Evolutionary conservation across 2,329 filamentous ascomycete species (phyloP).

Genomic region (Exophiala oligosperma): DNA sequence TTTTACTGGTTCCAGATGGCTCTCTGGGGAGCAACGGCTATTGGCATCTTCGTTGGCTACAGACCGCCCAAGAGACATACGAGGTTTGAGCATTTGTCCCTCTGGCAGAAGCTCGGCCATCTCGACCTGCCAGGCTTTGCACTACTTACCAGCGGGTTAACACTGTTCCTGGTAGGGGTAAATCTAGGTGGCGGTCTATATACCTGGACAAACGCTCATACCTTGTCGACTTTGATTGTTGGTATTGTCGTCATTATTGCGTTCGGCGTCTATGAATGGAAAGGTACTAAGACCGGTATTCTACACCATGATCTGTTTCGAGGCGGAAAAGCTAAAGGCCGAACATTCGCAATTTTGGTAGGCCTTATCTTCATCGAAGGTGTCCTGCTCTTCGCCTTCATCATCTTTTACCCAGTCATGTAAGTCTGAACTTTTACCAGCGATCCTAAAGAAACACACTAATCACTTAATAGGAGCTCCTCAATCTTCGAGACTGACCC

Average conservation of each 20-base stretch:
- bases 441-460: too few relatives aligned
- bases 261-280: too few relatives aligned
- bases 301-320: conserved; percentile 14
- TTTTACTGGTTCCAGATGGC: conserved; percentile 20
- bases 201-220: too few relatives aligned
- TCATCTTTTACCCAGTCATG: conserved; percentile 21
- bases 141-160: conserved; percentile 31
- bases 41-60: conserved; percentile 4
- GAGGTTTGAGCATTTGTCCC: conserved; percentile 1
- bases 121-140: conserved; percentile 1
- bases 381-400: conserved; percentile 12
- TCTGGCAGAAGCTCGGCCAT: conserved; percentile 4
- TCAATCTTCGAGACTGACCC: neutral
- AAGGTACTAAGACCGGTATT: conserved; percentile 8
- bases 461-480: too few relatives aligned
- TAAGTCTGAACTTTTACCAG: conserved; percentile 8
- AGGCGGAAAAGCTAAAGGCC: neutral
- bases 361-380: conserved; percentile 17
- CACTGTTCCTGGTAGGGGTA: too few relatives aligned
- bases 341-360: conserved; percentile 16
- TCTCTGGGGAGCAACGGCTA: conserved; percentile 6
- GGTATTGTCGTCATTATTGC: too few relatives aligned
- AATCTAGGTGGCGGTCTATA: too few relatives aligned
- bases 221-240: too few relatives aligned
- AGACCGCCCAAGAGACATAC: conserved; percentile 8